phyloP scores from a whole-genome alignment of 345 rosid genomes.

The Carallia brachiata region DNA sequence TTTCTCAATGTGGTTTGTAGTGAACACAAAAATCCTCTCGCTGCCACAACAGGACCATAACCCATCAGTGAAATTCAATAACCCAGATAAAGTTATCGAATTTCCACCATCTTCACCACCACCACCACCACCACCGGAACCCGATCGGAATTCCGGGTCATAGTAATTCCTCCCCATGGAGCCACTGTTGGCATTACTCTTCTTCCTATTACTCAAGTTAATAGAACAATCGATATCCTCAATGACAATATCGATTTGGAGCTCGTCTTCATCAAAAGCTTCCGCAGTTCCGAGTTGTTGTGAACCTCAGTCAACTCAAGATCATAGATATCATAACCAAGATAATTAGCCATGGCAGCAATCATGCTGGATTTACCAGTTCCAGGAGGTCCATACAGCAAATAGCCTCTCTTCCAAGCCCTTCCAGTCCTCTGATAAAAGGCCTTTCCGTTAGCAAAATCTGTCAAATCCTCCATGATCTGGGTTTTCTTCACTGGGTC shows the following conservation, averaged over 20 bases:
- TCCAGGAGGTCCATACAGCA: constrained; percentile 91
- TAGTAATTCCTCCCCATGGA: constrained; percentile 24
- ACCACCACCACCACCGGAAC: constrained; percentile 31
- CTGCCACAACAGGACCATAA: constrained; percentile 98
- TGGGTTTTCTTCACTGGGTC: constrained; percentile 58
- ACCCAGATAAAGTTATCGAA: constrained; percentile 80
- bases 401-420: constrained; percentile 93
- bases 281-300: constrained; percentile 80
- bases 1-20: constrained; percentile 88
- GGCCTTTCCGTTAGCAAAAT: constrained; percentile 55
- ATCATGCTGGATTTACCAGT: constrained; percentile 98
- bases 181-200: constrained; percentile 15
- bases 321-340: constrained; percentile 89
- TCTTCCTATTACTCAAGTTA: constrained; percentile 64
- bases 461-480: constrained; percentile 71
- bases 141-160: constrained; percentile 48
- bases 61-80: constrained; percentile 93
- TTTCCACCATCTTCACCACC: constrained; percentile 42
- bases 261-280: constrained; percentile 80
- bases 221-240: constrained; percentile 94
- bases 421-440: constrained; percentile 89
- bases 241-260: constrained; percentile 91
- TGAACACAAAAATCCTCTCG: constrained; percentile 91
- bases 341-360: constrained; percentile 93
- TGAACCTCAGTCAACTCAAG: constrained; percentile 95